A percentile compares a stretch with the other conserved stretches of the same genome.
These are phyloP conservation scores for Stentor coeruleus DNA, from an alignment of 73 alveolate genomes.

Conservation along the genomic window DNA sequence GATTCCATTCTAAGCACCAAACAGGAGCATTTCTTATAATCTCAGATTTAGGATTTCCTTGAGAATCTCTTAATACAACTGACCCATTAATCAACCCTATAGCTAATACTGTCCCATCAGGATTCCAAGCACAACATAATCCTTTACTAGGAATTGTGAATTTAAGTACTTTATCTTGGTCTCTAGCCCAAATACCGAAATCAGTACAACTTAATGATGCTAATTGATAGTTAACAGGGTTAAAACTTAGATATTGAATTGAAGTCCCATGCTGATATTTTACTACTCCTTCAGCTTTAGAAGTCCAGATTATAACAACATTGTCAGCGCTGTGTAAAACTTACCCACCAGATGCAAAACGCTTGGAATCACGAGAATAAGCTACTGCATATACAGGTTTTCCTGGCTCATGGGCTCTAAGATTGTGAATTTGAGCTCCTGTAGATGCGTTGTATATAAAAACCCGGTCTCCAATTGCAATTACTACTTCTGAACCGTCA, in stretches of 20 bases:
- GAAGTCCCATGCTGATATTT: constrained; percentile 52
- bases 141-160: constrained; percentile 48
- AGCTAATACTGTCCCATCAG: constrained; percentile 68
- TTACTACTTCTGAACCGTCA: constrained; percentile 54
- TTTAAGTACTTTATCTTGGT: constrained; percentile 50
- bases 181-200: constrained; percentile 69
- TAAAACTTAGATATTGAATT: constrained; percentile 71
- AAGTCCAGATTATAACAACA: constrained; percentile 80
- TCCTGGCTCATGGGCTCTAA: constrained; percentile 55
- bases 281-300: constrained; percentile 60
- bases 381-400: constrained; percentile 82
- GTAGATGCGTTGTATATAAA: constrained; percentile 56
- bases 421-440: constrained; percentile 47
- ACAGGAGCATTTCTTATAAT: constrained; percentile 58
- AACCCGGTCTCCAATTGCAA: constrained; percentile 66
- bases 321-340: constrained; percentile 50
- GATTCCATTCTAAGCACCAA: constrained; percentile 70
- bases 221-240: constrained; percentile 77
- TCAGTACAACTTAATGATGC: constrained; percentile 75
- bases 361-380: constrained; percentile 75
- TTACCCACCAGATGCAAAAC: constrained; percentile 63
- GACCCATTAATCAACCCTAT: constrained; percentile 57
- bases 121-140: constrained; percentile 60
- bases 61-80: constrained; percentile 52
- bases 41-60: constrained; percentile 47